These are phyloP conservation scores for Vaccinium myrtillus DNA, from an alignment of 148 eudicot genomes.

Conservation along the genomic window DNA sequence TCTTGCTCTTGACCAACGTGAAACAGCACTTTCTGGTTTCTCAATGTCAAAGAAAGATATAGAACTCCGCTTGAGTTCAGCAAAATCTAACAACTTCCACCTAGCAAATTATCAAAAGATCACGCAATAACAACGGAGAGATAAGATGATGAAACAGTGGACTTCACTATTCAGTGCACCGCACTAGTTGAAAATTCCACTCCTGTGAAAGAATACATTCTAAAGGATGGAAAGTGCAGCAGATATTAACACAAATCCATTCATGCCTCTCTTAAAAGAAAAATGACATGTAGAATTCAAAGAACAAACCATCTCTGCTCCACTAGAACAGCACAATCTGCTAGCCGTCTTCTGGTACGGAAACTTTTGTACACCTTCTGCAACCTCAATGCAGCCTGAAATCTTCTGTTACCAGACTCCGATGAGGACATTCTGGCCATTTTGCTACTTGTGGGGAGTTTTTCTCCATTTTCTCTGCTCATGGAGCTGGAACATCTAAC, in stretches of 20 bases:
- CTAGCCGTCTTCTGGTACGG: slow-evolving; percentile 58
- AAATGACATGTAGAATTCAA: neutral
- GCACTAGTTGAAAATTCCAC: neutral
- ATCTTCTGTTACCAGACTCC: slow-evolving; percentile 15
- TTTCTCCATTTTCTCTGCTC: slow-evolving; percentile 11
- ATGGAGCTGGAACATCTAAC: slow-evolving; percentile 10
- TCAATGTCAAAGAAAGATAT: slow-evolving; percentile 63
- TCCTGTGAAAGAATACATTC: neutral
- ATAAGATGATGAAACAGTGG: neutral
- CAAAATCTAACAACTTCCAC: slow-evolving; percentile 73
- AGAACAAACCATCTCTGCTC: slow-evolving; percentile 60
- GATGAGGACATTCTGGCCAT: neutral
- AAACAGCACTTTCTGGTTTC: slow-evolving; percentile 55
- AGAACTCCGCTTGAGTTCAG: slow-evolving; percentile 56
- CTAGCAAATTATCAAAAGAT: slow-evolving; percentile 26
- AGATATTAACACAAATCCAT: neutral
- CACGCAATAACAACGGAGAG: neutral
- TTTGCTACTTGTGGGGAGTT: slow-evolving; percentile 6
- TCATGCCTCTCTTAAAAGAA: neutral
- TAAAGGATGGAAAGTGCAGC: neutral
- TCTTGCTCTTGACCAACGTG: slow-evolving; percentile 69
- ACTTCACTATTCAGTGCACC: neutral
- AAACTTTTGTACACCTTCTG: slow-evolving; percentile 64
- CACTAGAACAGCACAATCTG: slow-evolving; percentile 63
- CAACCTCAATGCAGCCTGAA: slow-evolving; percentile 47